These are phyloP conservation scores for Nematocida displodere DNA, from an alignment of 371 early-diverging fungal species.

Conservation along the genomic window DNA sequence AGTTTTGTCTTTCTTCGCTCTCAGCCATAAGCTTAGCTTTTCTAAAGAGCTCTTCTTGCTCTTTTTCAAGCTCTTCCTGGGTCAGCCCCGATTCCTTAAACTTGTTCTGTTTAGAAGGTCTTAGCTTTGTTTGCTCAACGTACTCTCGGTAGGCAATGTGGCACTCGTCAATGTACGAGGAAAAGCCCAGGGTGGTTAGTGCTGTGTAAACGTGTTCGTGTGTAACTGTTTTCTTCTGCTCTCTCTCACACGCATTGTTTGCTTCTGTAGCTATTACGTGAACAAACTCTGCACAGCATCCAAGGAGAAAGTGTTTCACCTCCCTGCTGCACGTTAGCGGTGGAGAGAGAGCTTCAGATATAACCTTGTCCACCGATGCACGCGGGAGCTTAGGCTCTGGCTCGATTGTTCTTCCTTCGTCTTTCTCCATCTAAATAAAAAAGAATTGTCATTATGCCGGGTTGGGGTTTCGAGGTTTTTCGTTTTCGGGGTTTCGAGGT, in stretches of 20 bases:
- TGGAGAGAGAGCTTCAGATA: slow-evolving; percentile 80
- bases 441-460: slow-evolving; percentile 4
- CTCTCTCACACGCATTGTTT: slow-evolving; percentile 89
- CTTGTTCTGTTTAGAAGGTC: slow-evolving; percentile 75
- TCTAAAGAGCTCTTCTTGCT: slow-evolving; percentile 84
- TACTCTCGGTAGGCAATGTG: slow-evolving; percentile 79
- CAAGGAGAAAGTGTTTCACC: slow-evolving; percentile 79
- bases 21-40: slow-evolving; percentile 69
- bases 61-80: slow-evolving; percentile 76
- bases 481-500: too few relatives aligned
- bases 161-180: slow-evolving; percentile 77
- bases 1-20: slow-evolving; percentile 13
- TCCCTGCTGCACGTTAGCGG: slow-evolving; percentile 79
- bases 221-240: slow-evolving; percentile 89
- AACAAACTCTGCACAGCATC: slow-evolving; percentile 73
- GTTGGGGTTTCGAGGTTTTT: too few relatives aligned
- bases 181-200: slow-evolving; percentile 79
- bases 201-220: slow-evolving; percentile 87
- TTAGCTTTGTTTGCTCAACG: slow-evolving; percentile 72
- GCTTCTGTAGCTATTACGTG: slow-evolving; percentile 71
- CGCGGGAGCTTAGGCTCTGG: slow-evolving; percentile 61
- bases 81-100: slow-evolving; percentile 79
- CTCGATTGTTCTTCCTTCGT: slow-evolving; percentile 42
- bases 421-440: slow-evolving; percentile 51
- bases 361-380: slow-evolving; percentile 91